phyloP scores from a whole-genome alignment of 345 rosid genomes.

The Moricandia arvensis region DNA sequence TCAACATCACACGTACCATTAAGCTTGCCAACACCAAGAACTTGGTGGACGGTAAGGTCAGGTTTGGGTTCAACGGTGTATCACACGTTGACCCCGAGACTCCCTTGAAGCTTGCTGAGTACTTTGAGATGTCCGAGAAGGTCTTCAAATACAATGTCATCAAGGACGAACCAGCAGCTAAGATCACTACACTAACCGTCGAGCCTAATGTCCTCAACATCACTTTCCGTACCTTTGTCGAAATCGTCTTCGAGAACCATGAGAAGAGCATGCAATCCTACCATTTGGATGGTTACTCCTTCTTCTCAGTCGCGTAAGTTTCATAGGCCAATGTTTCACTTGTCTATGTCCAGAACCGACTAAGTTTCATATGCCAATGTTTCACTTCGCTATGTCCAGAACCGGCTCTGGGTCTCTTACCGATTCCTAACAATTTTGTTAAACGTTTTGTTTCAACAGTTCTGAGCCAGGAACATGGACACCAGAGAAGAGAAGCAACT shows the following conservation, averaged over 20 bases:
- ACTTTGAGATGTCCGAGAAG: constrained; percentile 46
- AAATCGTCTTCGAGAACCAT: constrained; percentile 73
- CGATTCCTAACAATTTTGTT: neutral
- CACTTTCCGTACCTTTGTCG: constrained; percentile 71
- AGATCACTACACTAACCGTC: constrained; percentile 22
- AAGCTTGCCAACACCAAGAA: constrained; percentile 49
- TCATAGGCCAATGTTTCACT: neutral
- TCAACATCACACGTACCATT: constrained; percentile 70
- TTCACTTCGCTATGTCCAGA: neutral
- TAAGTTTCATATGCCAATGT: constrained; percentile 26
- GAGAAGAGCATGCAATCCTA: constrained; percentile 67
- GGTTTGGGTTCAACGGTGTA: constrained; percentile 64
- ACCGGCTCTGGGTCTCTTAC: neutral
- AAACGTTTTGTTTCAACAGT: constrained; percentile 23
- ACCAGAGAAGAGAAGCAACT: constrained; percentile 73
- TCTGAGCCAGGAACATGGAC: constrained; percentile 76
- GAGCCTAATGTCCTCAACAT: constrained; percentile 56
- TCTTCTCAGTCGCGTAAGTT: constrained; percentile 77
- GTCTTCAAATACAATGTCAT: constrained; percentile 57
- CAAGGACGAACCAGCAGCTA: constrained; percentile 44
- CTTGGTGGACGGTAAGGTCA: constrained; percentile 47
- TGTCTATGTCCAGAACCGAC: neutral
- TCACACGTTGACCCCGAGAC: constrained; percentile 55
- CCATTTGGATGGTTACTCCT: constrained; percentile 69
- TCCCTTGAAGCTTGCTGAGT: constrained; percentile 69